phyloP scores from a whole-genome alignment of 1,284 basidiomycete genomes.

The Moesziomyces globuligerus region DNA sequence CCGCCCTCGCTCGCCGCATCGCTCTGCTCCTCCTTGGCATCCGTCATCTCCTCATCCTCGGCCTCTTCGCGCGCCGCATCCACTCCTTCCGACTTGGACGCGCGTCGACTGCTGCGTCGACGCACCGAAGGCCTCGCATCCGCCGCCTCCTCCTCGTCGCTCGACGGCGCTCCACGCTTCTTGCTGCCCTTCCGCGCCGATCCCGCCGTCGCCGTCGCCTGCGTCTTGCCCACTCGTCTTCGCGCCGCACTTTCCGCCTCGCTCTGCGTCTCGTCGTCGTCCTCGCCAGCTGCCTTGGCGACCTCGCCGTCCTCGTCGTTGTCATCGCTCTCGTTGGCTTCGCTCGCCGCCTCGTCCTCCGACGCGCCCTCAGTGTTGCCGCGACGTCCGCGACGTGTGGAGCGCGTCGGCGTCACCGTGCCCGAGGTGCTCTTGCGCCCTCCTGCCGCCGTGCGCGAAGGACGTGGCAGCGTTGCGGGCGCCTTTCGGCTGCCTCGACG shows the following conservation, averaged over 20 bases:
- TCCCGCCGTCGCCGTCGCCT: conserved; percentile 1
- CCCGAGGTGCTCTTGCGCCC: conserved; percentile 33
- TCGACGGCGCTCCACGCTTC: conserved; percentile 31
- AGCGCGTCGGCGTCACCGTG: conserved; percentile 33
- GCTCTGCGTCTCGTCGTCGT: conserved; percentile 30
- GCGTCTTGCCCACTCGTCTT: conserved; percentile 16
- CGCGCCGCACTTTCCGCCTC: conserved; percentile 29
- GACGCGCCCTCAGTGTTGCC: conserved; percentile 21
- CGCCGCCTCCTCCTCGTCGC: conserved; percentile 34
- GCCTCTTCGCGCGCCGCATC: conserved; percentile 14
- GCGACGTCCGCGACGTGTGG: conserved; percentile 35
- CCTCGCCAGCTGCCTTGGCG: conserved; percentile 5
- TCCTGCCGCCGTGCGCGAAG: conserved; percentile 5
- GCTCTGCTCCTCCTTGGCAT: conserved; percentile 43
- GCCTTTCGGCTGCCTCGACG: conserved; percentile 34
- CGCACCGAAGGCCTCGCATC: conserved; percentile 34
- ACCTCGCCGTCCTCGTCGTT: conserved; percentile 23
- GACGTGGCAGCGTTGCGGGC: conserved; percentile 11
- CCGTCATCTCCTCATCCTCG: conserved; percentile 39
- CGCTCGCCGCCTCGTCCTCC: conserved; percentile 22
- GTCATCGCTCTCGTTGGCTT: conserved; percentile 14
- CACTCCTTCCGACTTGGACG: conserved; percentile 32
- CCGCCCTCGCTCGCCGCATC: conserved; percentile 15
- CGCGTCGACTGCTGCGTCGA: conserved; percentile 38
- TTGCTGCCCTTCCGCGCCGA: conserved; percentile 15